phyloP scores from a whole-genome alignment of 2,329 filamentous ascomycete genomes.

The Penicillium sp. region DNA sequence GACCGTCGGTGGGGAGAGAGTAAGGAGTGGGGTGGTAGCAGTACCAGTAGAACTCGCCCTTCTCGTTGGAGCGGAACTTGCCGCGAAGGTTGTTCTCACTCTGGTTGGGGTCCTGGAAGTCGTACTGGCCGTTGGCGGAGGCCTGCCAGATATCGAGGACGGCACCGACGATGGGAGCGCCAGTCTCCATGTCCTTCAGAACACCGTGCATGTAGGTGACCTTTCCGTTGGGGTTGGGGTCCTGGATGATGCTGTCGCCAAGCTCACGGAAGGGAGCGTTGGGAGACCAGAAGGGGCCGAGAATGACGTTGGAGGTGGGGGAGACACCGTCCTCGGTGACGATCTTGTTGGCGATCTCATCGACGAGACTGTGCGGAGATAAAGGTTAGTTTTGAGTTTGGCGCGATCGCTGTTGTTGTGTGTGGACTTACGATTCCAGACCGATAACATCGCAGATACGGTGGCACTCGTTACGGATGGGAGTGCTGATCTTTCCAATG shows the following conservation, averaged over 20 bases:
- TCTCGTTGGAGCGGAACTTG: conserved; percentile 62
- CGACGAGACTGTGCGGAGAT: conserved; percentile 49
- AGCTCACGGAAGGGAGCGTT: conserved; percentile 63
- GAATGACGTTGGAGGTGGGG: conserved; percentile 66
- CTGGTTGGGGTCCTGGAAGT: conserved; percentile 67
- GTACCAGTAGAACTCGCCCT: conserved; percentile 59
- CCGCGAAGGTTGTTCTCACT: conserved; percentile 64
- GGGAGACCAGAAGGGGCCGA: conserved; percentile 70
- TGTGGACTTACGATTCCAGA: conserved; percentile 52
- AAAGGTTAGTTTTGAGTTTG: not conserved
- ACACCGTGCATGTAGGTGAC: conserved; percentile 61
- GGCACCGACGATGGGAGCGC: conserved; percentile 57
- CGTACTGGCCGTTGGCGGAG: conserved; percentile 65
- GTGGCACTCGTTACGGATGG: conserved; percentile 65
- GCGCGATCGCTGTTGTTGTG: too few relatives aligned
- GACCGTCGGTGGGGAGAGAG: conserved; percentile 58
- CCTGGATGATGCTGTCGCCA: conserved; percentile 58
- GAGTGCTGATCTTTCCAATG: conserved; percentile 59
- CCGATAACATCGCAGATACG: conserved; percentile 65
- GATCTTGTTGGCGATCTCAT: conserved; percentile 66
- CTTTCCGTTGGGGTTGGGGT: conserved; percentile 49
- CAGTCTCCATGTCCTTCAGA: conserved; percentile 56
- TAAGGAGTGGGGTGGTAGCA: conserved; percentile 71
- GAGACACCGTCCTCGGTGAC: conserved; percentile 52
- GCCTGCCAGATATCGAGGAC: conserved; percentile 74